A percentile compares a stretch with the other conserved stretches of the same genome.
Evolutionary conservation across 495 filamentous ascomycete genomes (phyloP).

Genomic region (Talaromyces borbonicus): DNA sequence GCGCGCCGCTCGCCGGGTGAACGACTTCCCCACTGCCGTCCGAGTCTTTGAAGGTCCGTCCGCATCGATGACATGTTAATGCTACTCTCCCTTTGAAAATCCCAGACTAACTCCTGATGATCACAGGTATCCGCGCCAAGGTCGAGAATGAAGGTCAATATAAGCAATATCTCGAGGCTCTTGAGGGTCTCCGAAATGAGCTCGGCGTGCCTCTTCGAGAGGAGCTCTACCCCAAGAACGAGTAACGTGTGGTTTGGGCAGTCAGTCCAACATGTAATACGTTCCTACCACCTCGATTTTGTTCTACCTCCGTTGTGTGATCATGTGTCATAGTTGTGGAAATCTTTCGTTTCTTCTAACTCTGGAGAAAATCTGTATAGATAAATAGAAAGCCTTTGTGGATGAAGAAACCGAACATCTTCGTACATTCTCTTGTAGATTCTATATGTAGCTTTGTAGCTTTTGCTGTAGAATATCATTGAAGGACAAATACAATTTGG

Average conservation of each 20-base stretch:
- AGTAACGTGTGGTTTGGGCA: conserved; percentile 25
- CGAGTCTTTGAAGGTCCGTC: conserved; percentile 89
- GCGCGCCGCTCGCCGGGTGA: conserved; percentile 84
- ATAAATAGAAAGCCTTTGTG: conserved; percentile 9
- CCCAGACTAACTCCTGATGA: neutral
- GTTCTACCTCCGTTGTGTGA: neutral
- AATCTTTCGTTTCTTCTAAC: conserved; percentile 4
- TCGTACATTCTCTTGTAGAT: no score
- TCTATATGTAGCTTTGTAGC: no score
- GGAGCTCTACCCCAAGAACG: conserved; percentile 79
- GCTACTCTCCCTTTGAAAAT: neutral
- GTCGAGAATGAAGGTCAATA: conserved; percentile 98
- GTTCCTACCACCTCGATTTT: neutral
- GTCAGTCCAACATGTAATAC: neutral
- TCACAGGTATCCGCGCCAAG: conserved; percentile 92
- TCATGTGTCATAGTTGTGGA: conserved; percentile 1
- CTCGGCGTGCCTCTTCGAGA: conserved; percentile 87
- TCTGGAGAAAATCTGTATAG: conserved; percentile 8
- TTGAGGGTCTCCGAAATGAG: conserved; percentile 87
- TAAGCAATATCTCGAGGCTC: conserved; percentile 90
- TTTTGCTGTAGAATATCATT: no score
- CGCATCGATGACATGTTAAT: neutral
- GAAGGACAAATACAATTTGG: no score
- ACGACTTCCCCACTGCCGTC: conserved; percentile 97
- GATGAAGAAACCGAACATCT: conserved; percentile 6